Evolutionary conservation across 2,329 filamentous ascomycete genomes (phyloP), one percentile per base, ranked within the genome.

Genomic region (Colletotrichum cuscutae): DNA sequence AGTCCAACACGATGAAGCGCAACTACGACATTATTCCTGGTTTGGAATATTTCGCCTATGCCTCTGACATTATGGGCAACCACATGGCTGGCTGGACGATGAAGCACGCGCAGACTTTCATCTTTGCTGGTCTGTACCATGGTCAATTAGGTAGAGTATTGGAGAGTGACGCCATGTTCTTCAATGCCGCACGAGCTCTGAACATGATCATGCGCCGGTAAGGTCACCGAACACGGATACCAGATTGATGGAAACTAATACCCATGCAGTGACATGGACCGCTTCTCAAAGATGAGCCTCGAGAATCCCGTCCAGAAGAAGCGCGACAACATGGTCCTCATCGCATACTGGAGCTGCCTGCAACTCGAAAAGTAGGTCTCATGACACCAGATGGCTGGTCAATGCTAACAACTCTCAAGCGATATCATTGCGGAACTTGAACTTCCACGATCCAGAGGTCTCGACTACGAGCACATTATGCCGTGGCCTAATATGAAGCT

Each of bases 281-380:
- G 87, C 53, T 79, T 89, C 70, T 82, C 82, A 8, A 82, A 80
- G 69, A 78, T 86, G 65, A 84, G 85, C 72, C 77, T 53, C 3
- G 22, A 78, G 1, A 77, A 81, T 70, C 77, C 85, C 76, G 82
- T 86, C 35, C 82, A 81, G 52, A 86, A 85, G 52, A 82, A 80
- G 70, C 77, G 84, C 58, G 89, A 92, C 77, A 94, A 95, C 78
- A 86, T 92, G 69, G 86, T 93, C 46, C 86, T 93, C 15, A 88
- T 97, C 77, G 93, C 94, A 0, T 98, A 95, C 78, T 98, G 96
- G 96, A 97, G 95, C 8, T 97, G 94, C 80, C 85, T 98, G 75
- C 96, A 98, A 79, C 87, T 98, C 12, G 96, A 98, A 82, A 98
- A 92, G 93, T 94, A 81, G 76, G 82, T 74, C 22, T 11, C 11